These are phyloP conservation scores for Raphanus sativus DNA, from an alignment of 345 rosid species.

Conservation along the genomic window DNA sequence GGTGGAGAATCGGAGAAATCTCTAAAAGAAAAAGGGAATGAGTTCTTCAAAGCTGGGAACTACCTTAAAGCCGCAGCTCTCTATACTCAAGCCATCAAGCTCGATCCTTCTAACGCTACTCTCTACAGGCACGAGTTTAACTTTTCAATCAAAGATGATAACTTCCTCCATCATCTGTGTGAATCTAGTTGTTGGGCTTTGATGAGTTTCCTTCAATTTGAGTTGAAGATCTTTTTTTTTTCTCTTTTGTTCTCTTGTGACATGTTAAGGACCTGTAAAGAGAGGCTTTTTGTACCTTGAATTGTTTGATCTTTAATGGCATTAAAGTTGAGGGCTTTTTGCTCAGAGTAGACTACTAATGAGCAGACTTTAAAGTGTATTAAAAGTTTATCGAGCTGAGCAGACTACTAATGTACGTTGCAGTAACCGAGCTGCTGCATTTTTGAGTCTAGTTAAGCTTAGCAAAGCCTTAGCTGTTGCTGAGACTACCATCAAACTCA, in stretches of 20 bases:
- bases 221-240: slow-evolving; percentile 11
- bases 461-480: slow-evolving; percentile 91
- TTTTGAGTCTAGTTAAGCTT: slow-evolving; percentile 82
- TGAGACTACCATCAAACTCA: slow-evolving; percentile 73
- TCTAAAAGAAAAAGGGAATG: slow-evolving; percentile 88
- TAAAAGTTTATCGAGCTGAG: background rate
- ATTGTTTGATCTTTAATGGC: background rate
- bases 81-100: slow-evolving; percentile 95
- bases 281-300: background rate
- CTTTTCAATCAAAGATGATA: slow-evolving; percentile 16
- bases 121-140: slow-evolving; percentile 63
- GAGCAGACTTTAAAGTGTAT: background rate
- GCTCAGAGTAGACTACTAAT: background rate
- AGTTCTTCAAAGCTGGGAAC: slow-evolving; percentile 92
- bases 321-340: background rate
- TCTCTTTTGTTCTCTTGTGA: background rate
- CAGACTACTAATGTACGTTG: background rate
- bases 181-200: slow-evolving; percentile 7
- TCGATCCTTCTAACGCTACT: slow-evolving; percentile 84
- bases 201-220: background rate
- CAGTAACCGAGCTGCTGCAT: slow-evolving; percentile 98
- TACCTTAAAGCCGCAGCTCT: slow-evolving; percentile 97
- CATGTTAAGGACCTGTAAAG: background rate
- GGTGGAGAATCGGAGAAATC: slow-evolving; percentile 50
- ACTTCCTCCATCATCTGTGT: too few relatives aligned